Base-by-base conservation (phyloP, 192 early-diverging fungal species). In the Backusella macrospora region DNA sequence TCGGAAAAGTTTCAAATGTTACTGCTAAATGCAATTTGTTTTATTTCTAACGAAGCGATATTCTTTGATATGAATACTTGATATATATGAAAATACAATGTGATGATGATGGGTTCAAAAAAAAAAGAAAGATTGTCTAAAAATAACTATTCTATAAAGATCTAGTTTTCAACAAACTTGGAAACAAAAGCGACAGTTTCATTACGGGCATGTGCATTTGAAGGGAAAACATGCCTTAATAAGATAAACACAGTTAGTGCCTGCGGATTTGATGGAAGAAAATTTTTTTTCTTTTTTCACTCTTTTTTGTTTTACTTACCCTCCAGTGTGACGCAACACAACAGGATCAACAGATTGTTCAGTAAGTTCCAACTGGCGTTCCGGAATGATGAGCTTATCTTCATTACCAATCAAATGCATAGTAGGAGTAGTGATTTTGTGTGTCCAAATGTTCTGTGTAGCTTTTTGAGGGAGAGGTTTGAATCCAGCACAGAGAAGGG, bases 401-500 rank as follows among this genome's bases (percentile, higher is more conserved):
- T 78, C 44, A 55, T 72, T 68, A 13, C 80, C 80, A 62, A 78
- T 75, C 55, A 82, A 70, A 34, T 82, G 80, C 48, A 82, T 21
- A 46, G 76, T 82, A n/a, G 80, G 80, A 3, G 80, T 78, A 0
- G 26, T 75, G 39, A 82, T 72, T 7, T 43, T 43, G 1, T 67
- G 18, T 5, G 64, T 23, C 62, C 75, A 73, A 21, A 77, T 29
- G 5, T 37, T 10, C 10, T 52, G 38, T 3, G 70, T 45, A n/a
- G 39, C 64, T 29, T 21, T 23, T 68, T 66, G 69, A 34, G 18
- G 26, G 12, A 65, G 44, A 4, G 68, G 75, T 6, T 68, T 71
- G 43, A 87, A 87, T 66, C 83, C 83, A 52, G 86, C 81, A 26
- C 76, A 76, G 16, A 85, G 71, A 16, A 87, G 84, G 2, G 84